A percentile compares a stretch with the other conserved stretches of the same genome.
phyloP scores from a whole-genome alignment of 1,139 yeast genomes.

The Yamadazyma pseudoaaseri region DNA sequence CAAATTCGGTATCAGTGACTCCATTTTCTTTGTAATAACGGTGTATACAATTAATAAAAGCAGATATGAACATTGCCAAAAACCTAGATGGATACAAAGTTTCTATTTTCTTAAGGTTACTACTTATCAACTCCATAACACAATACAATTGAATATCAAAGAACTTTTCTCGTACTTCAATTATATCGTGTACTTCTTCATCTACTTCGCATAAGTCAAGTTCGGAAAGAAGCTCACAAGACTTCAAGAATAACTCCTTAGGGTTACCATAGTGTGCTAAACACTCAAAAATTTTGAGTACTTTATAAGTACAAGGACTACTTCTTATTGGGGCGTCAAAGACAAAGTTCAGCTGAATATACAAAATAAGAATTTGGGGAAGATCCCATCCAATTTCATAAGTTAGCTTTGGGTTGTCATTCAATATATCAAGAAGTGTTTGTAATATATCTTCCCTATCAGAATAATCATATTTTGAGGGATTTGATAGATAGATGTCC shows the following conservation, averaged over 20 bases:
- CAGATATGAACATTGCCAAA: constrained; percentile 60
- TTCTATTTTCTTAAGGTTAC: constrained; percentile 51
- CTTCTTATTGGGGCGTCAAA: constrained; percentile 22
- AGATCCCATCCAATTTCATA: constrained; percentile 87
- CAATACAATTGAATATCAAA: constrained; percentile 62
- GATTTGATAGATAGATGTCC: constrained; percentile 58
- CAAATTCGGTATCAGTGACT: constrained; percentile 36
- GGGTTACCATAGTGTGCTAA: constrained; percentile 71
- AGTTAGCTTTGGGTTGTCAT: constrained; percentile 45
- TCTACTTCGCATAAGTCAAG: constrained; percentile 20
- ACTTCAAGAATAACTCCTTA: constrained; percentile 70
- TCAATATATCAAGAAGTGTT: constrained; percentile 32
- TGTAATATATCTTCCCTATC: constrained; percentile 49
- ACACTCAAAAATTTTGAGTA: constrained; percentile 54
- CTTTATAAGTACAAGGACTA: constrained; percentile 34
- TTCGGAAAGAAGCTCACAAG: constrained; percentile 57
- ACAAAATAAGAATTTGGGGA: constrained; percentile 59
- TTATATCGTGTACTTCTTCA: constrained; percentile 14
- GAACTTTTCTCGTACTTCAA: constrained; percentile 25
- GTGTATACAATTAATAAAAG: constrained; percentile 51
- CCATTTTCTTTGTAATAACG: constrained; percentile 25
- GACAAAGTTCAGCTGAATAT: constrained; percentile 30
- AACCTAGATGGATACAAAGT: constrained; percentile 78
- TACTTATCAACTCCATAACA: constrained; percentile 57
- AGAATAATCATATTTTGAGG: constrained; percentile 40